Evolutionary conservation across 306 rosid species (phyloP).

Genomic region (Ochetophila trinervis): DNA sequence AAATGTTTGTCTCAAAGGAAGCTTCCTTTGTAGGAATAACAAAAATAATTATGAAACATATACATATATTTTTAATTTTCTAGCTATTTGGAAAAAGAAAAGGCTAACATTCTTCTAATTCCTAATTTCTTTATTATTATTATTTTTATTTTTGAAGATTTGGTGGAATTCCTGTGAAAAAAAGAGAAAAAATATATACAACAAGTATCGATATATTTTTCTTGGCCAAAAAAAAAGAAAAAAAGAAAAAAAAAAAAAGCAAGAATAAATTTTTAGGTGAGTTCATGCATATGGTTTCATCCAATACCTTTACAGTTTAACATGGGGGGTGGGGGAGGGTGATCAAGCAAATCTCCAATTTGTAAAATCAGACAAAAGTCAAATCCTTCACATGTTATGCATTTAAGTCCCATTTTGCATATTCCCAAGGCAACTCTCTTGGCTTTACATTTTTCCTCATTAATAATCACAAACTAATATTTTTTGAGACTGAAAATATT

Average conservation of each 20-base stretch:
- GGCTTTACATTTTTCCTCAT: constrained; percentile 3
- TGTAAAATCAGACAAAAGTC: background rate
- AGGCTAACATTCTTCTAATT: background rate
- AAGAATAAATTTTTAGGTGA: background rate
- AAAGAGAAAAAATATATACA: no score
- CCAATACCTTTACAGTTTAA: constrained; percentile 1
- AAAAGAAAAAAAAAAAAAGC: background rate
- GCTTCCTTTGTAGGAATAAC: background rate
- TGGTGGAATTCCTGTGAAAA: no score
- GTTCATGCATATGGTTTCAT: background rate
- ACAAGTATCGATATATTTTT: no score
- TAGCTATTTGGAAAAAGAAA: background rate
- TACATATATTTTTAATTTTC: background rate
- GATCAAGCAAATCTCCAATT: constrained; percentile 3
- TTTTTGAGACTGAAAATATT: no score
- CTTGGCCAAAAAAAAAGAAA: background rate
- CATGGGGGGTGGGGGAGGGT: background rate
- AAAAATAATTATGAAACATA: background rate
- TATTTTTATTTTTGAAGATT: no score
- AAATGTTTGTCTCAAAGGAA: constrained; percentile 1
- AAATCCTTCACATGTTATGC: constrained; percentile 19
- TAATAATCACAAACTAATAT: no score
- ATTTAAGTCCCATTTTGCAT: constrained; percentile 11
- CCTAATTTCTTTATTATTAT: no score
- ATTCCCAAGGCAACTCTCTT: constrained; percentile 20